phyloP scores from a whole-genome alignment of 2,329 filamentous ascomycete genomes.

The Cladosporium sp. region DNA sequence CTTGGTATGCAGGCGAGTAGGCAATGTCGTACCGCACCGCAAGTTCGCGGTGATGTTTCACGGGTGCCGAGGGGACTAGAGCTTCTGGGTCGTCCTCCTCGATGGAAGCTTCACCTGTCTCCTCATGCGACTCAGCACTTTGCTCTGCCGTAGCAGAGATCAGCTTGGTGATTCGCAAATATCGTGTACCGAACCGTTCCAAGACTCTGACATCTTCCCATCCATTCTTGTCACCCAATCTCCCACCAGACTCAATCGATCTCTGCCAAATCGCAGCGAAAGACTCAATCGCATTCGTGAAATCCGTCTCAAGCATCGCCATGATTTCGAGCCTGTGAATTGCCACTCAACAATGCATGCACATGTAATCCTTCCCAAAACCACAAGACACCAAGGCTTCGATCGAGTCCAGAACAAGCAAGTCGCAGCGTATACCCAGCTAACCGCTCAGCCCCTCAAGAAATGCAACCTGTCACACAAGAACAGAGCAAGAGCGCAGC shows the following conservation, averaged over 20 bases:
- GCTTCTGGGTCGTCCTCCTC: conserved; percentile 9
- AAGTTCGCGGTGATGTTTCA: neutral
- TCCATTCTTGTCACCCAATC: neutral
- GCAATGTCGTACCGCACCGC: conserved; percentile 36
- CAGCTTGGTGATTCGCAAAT: neutral
- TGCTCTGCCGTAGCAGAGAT: neutral
- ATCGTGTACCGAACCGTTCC: neutral
- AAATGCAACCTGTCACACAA: no score
- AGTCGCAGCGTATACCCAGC: no score
- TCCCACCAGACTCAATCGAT: neutral
- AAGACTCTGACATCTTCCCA: conserved; percentile 4
- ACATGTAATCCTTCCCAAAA: no score
- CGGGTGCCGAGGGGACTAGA: neutral
- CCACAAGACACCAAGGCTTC: no score
- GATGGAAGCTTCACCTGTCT: neutral
- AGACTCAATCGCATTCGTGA: neutral
- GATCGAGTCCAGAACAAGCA: no score
- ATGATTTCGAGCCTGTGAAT: neutral
- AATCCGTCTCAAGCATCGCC: neutral
- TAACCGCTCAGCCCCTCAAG: no score
- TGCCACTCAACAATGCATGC: no score
- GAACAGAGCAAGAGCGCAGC: no score
- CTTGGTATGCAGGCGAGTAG: conserved; percentile 41
- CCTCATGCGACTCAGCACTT: neutral
- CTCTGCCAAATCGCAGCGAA: neutral